Evolutionary conservation across 495 filamentous ascomycete genomes (phyloP).

Genomic region (Penicillium roqueforti): DNA sequence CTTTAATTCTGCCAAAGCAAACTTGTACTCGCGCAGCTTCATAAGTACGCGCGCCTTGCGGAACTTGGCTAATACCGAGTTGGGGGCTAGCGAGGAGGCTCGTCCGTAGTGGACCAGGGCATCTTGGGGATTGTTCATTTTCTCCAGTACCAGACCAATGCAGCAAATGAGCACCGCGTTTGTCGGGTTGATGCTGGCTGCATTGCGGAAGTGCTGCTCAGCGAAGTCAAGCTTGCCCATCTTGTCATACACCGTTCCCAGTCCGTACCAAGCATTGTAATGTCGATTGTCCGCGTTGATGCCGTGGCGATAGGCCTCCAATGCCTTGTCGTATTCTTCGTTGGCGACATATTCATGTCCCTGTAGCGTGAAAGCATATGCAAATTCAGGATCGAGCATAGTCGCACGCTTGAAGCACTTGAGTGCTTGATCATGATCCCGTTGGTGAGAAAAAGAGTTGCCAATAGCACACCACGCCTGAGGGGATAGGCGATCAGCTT

Average conservation of each 20-base stretch:
- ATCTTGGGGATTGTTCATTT: slow-evolving; percentile 70
- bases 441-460: slow-evolving; percentile 91
- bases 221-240: slow-evolving; percentile 89
- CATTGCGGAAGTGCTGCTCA: slow-evolving; percentile 83
- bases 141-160: slow-evolving; percentile 84
- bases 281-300: slow-evolving; percentile 81
- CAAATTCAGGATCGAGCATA: slow-evolving; percentile 82
- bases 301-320: slow-evolving; percentile 75
- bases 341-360: slow-evolving; percentile 96
- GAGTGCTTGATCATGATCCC: slow-evolving; percentile 91
- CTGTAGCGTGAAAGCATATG: slow-evolving; percentile 92
- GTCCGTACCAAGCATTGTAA: slow-evolving; percentile 96
- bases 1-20: slow-evolving; percentile 73
- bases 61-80: slow-evolving; percentile 75
- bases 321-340: slow-evolving; percentile 93
- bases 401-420: slow-evolving; percentile 94
- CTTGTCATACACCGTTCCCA: slow-evolving; percentile 89
- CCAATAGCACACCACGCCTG: slow-evolving; percentile 95
- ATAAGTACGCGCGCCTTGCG: slow-evolving; percentile 88
- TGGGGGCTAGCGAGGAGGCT: slow-evolving; percentile 76
- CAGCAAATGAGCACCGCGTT: slow-evolving; percentile 88
- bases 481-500: slow-evolving; percentile 79
- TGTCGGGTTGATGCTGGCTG: slow-evolving; percentile 80
- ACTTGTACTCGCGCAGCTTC: slow-evolving; percentile 63
- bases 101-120: slow-evolving; percentile 76